Evolutionary conservation across 495 filamentous ascomycete genomes (phyloP).

Genomic region (Parmelia sp.): DNA sequence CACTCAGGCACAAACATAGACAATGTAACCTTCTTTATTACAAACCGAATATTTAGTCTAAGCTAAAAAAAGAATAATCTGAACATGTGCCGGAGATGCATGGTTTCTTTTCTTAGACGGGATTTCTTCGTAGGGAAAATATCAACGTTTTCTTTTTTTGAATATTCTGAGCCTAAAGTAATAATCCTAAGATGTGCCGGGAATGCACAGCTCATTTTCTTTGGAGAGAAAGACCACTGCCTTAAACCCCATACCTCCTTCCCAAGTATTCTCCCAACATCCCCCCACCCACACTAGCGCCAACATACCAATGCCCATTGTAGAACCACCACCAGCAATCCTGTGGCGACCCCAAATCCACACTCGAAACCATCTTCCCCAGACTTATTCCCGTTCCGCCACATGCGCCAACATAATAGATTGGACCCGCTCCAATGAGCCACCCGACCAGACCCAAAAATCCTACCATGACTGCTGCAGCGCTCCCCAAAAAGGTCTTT

Average conservation of each 20-base stretch:
- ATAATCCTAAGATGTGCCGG: no score
- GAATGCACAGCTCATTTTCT: no score
- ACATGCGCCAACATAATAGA: not conserved
- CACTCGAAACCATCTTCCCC: not conserved
- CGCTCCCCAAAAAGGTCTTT: not conserved
- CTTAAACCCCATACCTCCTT: not conserved
- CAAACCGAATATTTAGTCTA: no score
- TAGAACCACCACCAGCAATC: slow-evolving; percentile 10
- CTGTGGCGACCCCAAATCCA: not conserved
- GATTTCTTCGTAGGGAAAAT: no score
- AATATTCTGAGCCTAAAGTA: no score
- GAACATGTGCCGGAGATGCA: no score
- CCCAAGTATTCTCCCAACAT: not conserved
- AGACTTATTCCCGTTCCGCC: not conserved
- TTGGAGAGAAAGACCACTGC: no score
- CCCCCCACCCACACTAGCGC: not conserved
- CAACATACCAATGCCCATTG: not conserved
- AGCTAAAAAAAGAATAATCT: no score
- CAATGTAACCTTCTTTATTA: no score
- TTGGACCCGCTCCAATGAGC: not conserved
- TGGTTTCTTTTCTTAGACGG: no score
- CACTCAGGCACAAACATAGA: no score
- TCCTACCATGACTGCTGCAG: not conserved
- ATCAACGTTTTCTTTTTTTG: no score
- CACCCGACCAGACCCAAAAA: not conserved